These are phyloP conservation scores for Oemleria cerasiformis DNA, from an alignment of 306 rosid species.

Conservation along the genomic window DNA sequence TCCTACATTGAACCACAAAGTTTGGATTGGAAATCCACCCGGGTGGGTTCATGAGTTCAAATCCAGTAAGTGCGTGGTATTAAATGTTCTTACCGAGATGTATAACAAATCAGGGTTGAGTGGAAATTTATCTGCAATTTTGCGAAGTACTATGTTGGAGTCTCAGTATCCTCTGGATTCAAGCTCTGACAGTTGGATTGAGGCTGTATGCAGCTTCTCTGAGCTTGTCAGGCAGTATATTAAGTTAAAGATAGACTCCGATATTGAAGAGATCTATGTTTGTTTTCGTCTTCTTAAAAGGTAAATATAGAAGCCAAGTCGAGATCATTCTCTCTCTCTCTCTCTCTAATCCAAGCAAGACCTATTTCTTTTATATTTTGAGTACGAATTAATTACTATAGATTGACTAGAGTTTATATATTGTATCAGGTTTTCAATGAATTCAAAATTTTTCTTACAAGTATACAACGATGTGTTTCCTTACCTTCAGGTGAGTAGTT, in stretches of 20 bases:
- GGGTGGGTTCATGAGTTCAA: slow-evolving; percentile 74
- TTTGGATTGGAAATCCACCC: slow-evolving; percentile 87
- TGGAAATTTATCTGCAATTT: slow-evolving; percentile 51
- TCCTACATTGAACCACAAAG: slow-evolving; percentile 33
- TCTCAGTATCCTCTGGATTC: slow-evolving; percentile 40
- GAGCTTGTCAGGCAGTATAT: slow-evolving; percentile 82
- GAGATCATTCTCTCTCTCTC: slow-evolving; percentile 8
- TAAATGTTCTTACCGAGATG: slow-evolving; percentile 55
- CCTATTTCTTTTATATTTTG: background rate
- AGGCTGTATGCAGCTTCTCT: slow-evolving; percentile 45
- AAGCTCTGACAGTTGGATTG: slow-evolving; percentile 41
- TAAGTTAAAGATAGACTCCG: slow-evolving; percentile 54
- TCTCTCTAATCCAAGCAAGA: background rate
- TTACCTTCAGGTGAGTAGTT: slow-evolving; percentile 68
- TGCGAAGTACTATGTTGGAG: slow-evolving; percentile 42
- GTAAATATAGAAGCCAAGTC: slow-evolving; percentile 36
- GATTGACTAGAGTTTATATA: slow-evolving; percentile 14
- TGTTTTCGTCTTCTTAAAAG: slow-evolving; percentile 80
- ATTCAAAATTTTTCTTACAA: slow-evolving; percentile 54
- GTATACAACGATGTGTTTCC: slow-evolving; percentile 58
- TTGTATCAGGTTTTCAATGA: slow-evolving; percentile 63
- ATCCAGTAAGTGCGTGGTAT: slow-evolving; percentile 50
- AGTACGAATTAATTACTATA: slow-evolving; percentile 11
- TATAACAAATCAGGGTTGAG: slow-evolving; percentile 47
- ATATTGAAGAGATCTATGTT: slow-evolving; percentile 86